These are phyloP conservation scores for Phialophora tarda DNA, from an alignment of 2,329 filamentous ascomycete genomes.

Conservation along the genomic window DNA sequence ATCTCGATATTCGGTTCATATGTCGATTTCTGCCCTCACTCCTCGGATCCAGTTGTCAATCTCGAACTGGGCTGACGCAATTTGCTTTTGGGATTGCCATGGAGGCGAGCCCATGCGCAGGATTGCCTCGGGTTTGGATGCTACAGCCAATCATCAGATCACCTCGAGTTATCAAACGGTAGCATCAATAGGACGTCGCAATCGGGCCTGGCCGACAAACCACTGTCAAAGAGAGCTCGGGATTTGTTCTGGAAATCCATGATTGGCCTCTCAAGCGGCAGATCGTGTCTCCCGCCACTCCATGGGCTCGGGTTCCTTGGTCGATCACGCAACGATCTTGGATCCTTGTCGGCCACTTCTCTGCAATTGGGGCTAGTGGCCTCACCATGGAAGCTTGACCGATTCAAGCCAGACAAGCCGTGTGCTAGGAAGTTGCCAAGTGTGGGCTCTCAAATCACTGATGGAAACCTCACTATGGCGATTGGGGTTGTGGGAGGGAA, in stretches of 20 bases:
- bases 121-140: neutral
- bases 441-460: neutral
- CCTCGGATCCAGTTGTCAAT: neutral
- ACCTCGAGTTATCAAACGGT: neutral
- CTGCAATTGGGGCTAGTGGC: neutral
- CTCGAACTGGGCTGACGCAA: neutral
- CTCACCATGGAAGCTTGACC: constrained; percentile 11
- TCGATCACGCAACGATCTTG: constrained; percentile 7
- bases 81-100: neutral
- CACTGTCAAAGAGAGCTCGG: neutral
- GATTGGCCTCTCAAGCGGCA: neutral
- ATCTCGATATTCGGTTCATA: neutral
- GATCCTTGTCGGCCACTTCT: constrained; percentile 1
- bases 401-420: constrained; percentile 11
- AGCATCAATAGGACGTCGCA: constrained; percentile 4
- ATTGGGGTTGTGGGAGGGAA: neutral
- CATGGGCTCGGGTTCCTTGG: constrained; percentile 7
- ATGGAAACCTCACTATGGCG: neutral
- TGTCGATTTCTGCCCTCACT: neutral
- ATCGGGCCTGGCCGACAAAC: constrained; percentile 12
- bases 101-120: neutral
- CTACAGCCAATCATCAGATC: neutral
- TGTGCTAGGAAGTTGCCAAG: constrained; percentile 1
- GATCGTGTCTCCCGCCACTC: constrained; percentile 2
- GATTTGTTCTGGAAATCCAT: constrained; percentile 13